Evolutionary conservation across 495 filamentous ascomycete genomes (phyloP), one percentile per base, ranked within the genome.

Genomic region (Aeminium ludgeri): DNA sequence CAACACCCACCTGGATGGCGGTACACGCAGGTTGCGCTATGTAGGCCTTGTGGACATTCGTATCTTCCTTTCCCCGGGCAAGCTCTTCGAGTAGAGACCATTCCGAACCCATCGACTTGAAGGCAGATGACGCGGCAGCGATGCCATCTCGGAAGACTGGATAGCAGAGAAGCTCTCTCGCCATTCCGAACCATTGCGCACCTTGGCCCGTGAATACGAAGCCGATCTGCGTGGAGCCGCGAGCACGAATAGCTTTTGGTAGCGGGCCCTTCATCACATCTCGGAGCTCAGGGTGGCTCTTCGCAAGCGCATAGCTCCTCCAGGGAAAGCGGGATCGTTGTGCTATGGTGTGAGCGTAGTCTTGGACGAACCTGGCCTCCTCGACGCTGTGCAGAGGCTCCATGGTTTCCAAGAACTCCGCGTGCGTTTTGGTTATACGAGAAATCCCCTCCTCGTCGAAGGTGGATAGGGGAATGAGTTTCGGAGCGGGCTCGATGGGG

Each of bases 131-230:
- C 1, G 34, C 18, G 1, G 12, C 23, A 1, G 15, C 18, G 1
- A 44, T 38, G 19, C 10, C 16, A 2, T n/a, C 13, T 6, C 29
- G 28, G 23, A 11, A 41, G 29, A 6, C 25, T 1, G 7, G 11
- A n/a, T 17, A 33, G 10, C 20, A 3, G 13, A 41, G 5, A 10
- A 41, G 10, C 2, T 20, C 30, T 16, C 25, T 41, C n/a, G 13
- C 67, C 65, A 68, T 70, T 1, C 48, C 52, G 6, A 44, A 41
- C 50, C 56, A 64, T 25, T 67, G 65, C 1, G 63, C 63, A 10
- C 65, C 65, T 45, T 68, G 65, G 3, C 65, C 65, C 1, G 65
- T 68, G 41, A 68, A 67, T 0, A 66, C 30, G 8, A 41, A 30
- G 13, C 28, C 30, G 5, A 34, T 13, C 16, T 13, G 31, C 4